Base-by-base conservation (phyloP, 306 rosid species). In the Trifolium dubium region DNA sequence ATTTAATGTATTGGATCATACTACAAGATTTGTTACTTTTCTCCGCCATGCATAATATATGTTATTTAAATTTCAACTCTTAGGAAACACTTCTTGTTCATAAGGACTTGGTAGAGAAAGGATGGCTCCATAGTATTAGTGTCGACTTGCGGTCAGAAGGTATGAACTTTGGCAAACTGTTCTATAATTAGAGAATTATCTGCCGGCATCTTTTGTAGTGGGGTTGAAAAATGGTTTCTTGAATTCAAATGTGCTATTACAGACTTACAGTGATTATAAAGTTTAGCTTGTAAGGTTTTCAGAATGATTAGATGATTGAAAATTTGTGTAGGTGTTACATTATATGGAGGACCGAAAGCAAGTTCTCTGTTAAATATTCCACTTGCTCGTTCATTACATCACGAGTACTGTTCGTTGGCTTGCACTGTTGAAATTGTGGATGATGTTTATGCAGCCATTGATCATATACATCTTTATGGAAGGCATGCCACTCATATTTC, bases 31-130 rank as follows among this genome's bases (percentile, higher is more conserved):
- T 49, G 51, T 59, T 51, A 66, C 60, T 69, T 44, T 65, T 77
- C 69, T 72, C 44, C 50, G 28, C 54, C 59, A 32, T 64, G 39
- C 10, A 30, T 63, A 64, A 75, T 49, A 10, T 35, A 31, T 58
- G 18, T 69, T 72, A 46, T 17, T 72, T 43, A 17, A 66, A 66
- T 67, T 83, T 70, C 77, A 77, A 68, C 82, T 79, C 67, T 67
- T 84, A 95, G 99, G 99, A 95, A 86, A 95, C 99, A 32, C 98
- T 95, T 73, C 97, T 95, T 77, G 91, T 90, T 66, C 99, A 95
- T 78, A 85, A 88, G 82, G 97, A 88, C 77, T 64, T 95, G 13
- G 40, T 71, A 43, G 83, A 70, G 35, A 72, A 86, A 30, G 83
- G 83, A 58, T 84, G 79, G 72, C 74, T 94, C 61, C 72, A 87